Evolutionary conservation across 257 asterid genomes (phyloP), one percentile per base, ranked within the genome.

Genomic region (Solanum appendiculatum): DNA sequence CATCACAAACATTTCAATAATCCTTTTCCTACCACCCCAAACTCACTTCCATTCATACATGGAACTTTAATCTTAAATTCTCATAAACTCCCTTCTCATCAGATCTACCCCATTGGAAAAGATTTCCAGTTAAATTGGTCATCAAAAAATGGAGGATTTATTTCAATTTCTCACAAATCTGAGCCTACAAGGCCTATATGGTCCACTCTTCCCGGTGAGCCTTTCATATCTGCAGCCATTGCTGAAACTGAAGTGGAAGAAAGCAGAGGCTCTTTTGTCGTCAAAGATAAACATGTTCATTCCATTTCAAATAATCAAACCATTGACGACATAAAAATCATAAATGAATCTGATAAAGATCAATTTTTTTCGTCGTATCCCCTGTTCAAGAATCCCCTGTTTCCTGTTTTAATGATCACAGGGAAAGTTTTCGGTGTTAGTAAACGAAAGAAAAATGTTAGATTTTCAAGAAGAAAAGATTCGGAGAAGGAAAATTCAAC

Each of bases 171-270:
- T 85, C 98, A 92, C 54, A 91, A 84, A 42, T 91, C 95, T 88
- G 91, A 91, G 13, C 95, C 93, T n/a, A 69, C 91, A 23, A 94
- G 94, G 73, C 89, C 94, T 81, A 44, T 94, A 77, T 95, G 98
- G 98, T 89, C 97, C 42, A 94, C 98, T 5, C 83, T 93, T 5
- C 96, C 99, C 25, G 98, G 99, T 84, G 94, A 93, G 88, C 94
- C 98, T 82, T 96, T 96, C 89, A 88, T 96, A 13, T 94, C 98
- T 31, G 97, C 98, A 3, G 98, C 98, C 13, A 92, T 90, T 66
- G 98, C 92, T 34, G 98, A 94, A 87, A 94, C 98, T 20, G 98
- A 95, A 89, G 94, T 96, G 46, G 95, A 93, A 82, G 99, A 96
- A 88, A 94, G 99, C 93, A 93, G 99, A 34, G 99, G 99, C 51